phyloP scores from a whole-genome alignment of 331 rosid species.

The Quercus lobata region DNA sequence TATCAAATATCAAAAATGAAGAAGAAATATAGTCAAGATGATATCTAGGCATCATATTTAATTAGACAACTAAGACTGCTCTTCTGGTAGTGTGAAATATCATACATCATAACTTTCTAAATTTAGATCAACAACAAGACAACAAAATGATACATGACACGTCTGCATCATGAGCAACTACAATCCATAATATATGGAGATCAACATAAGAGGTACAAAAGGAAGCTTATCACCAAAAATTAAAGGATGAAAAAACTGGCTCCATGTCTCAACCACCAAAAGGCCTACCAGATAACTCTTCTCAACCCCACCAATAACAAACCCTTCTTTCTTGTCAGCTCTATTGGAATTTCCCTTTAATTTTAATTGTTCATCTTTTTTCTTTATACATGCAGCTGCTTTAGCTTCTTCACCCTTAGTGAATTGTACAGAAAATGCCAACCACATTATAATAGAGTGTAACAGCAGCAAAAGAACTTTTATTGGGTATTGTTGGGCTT shows the following conservation, averaged over 20 bases:
- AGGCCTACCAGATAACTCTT: constrained; percentile 61
- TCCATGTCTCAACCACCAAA: constrained; percentile 69
- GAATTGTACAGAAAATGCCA: constrained; percentile 70
- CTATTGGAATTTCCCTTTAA: constrained; percentile 7
- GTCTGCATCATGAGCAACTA: constrained; percentile 4
- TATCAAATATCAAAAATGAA: background rate
- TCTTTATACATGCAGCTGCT: constrained; percentile 11
- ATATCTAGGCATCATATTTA: constrained; percentile 1
- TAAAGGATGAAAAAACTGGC: constrained; percentile 73
- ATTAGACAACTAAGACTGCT: background rate
- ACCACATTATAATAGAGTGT: constrained; percentile 69
- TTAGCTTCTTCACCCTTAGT: constrained; percentile 24
- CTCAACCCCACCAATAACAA: constrained; percentile 42
- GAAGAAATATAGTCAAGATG: background rate
- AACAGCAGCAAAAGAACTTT: constrained; percentile 65
- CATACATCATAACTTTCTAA: constrained; percentile 14
- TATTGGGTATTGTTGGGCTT: constrained; percentile 81
- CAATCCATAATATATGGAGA: constrained; percentile 62
- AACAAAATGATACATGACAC: constrained; percentile 21
- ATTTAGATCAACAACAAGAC: constrained; percentile 8
- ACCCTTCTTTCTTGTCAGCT: constrained; percentile 24
- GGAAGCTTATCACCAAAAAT: constrained; percentile 68
- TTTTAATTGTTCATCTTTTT: constrained; percentile 16
- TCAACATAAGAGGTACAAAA: constrained; percentile 76
- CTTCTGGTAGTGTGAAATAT: background rate